These are phyloP conservation scores for Fraxinus americana DNA, from an alignment of 257 asterid genomes.

Conservation along the genomic window DNA sequence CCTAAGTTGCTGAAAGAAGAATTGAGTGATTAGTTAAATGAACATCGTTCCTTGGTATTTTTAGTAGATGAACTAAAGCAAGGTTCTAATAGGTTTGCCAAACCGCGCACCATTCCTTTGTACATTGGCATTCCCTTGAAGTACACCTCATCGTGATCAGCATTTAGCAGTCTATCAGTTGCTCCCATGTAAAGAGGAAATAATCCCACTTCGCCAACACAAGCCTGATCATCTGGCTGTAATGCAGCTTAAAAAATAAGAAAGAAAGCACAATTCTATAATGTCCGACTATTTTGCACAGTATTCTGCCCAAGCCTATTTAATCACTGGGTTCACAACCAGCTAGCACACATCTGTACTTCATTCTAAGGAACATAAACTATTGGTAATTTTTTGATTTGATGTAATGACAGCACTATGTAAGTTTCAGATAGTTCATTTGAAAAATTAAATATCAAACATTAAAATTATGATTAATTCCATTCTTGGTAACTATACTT, in stretches of 20 bases:
- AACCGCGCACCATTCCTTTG: slow-evolving; percentile 69
- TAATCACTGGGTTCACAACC: not conserved
- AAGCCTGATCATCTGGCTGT: slow-evolving; percentile 79
- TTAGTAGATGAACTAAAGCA: not conserved
- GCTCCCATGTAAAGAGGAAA: slow-evolving; percentile 81
- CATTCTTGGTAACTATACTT: too few species aligned
- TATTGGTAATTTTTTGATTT: not conserved
- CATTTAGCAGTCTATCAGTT: slow-evolving; percentile 75
- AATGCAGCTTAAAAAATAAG: slow-evolving; percentile 16
- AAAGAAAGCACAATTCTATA: not conserved
- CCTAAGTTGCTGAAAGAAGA: slow-evolving; percentile 65
- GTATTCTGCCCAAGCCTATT: not conserved
- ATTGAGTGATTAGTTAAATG: not conserved
- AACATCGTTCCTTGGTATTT: not conserved
- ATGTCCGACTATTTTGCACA: not conserved
- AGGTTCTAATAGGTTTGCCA: not conserved
- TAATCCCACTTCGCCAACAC: slow-evolving; percentile 87
- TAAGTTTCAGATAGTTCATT: not conserved
- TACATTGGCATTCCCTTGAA: slow-evolving; percentile 86
- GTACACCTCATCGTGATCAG: slow-evolving; percentile 83
- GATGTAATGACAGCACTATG: not conserved
- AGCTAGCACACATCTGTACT: not conserved
- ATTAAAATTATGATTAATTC: too few species aligned
- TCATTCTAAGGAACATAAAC: not conserved
- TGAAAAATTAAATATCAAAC: not conserved